These are phyloP conservation scores for Lactarius akahatsu DNA, from an alignment of 768 basidiomycete species.

Conservation along the genomic window DNA sequence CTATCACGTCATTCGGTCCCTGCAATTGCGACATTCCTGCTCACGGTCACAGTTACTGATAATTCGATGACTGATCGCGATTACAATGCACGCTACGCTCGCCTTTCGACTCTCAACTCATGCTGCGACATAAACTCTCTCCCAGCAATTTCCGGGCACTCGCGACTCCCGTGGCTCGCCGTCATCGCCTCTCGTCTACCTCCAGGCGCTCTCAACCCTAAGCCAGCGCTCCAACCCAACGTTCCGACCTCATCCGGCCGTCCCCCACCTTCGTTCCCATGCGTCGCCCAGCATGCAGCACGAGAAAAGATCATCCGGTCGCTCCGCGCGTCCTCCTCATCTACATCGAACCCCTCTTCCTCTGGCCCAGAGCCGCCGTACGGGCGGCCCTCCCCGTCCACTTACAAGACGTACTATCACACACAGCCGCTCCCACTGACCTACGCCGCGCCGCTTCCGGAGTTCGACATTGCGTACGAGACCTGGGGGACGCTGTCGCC, in stretches of 20 bases:
- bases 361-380: slow-evolving; percentile 83
- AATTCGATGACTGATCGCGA: not conserved
- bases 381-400: slow-evolving; percentile 70
- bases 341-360: slow-evolving; percentile 34
- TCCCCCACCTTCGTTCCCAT: slow-evolving; percentile 51
- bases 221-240: not conserved
- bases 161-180: not conserved
- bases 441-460: slow-evolving; percentile 54
- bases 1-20: not conserved
- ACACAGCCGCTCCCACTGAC: slow-evolving; percentile 60
- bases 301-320: slow-evolving; percentile 58
- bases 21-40: slow-evolving; percentile 20
- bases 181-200: not conserved
- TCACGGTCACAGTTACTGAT: slow-evolving; percentile 8
- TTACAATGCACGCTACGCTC: not conserved
- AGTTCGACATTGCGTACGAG: slow-evolving; percentile 92
- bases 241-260: not conserved
- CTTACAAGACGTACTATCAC: slow-evolving; percentile 72
- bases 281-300: slow-evolving; percentile 78
- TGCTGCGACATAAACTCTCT: not conserved
- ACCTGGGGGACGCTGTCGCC: slow-evolving; percentile 92
- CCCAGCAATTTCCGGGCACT: not conserved
- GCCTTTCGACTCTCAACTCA: not conserved
- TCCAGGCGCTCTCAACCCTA: not conserved
- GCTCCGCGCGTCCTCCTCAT: slow-evolving; percentile 10